Evolutionary conservation across 805 yeast species (phyloP).

Genomic region (Nakazawaea wickerhamii): DNA sequence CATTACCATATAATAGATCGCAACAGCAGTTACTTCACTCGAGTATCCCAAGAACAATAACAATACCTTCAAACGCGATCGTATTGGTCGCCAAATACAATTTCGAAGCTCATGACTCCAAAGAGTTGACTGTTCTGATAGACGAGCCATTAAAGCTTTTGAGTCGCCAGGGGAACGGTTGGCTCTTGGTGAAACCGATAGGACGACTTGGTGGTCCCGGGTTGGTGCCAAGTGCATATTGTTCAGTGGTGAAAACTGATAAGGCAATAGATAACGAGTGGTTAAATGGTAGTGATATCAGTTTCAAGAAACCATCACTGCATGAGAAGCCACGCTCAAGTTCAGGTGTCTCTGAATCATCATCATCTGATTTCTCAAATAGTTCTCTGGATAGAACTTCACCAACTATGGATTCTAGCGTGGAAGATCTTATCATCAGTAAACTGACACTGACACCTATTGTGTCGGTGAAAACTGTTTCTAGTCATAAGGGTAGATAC

Average conservation of each 20-base stretch:
- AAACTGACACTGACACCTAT: constrained; percentile 24
- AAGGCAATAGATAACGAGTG: background rate
- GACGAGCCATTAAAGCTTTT: constrained; percentile 51
- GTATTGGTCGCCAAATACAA: constrained; percentile 42
- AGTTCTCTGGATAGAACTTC: constrained; percentile 7
- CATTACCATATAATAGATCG: background rate
- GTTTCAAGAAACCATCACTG: background rate
- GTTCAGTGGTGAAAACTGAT: constrained; percentile 3
- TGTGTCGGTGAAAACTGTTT: constrained; percentile 35
- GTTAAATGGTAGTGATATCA: constrained; percentile 7
- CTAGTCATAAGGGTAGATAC: constrained; percentile 36
- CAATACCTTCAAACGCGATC: background rate
- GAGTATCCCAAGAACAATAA: background rate
- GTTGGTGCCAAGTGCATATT: constrained; percentile 44
- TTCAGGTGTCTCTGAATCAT: constrained; percentile 5
- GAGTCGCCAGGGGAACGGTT: constrained; percentile 44
- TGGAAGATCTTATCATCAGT: background rate
- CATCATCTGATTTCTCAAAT: constrained; percentile 7
- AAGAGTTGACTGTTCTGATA: constrained; percentile 39
- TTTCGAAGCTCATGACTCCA: constrained; percentile 36
- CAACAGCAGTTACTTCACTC: background rate
- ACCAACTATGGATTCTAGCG: constrained; percentile 3
- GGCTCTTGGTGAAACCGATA: constrained; percentile 53
- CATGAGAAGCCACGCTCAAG: background rate
- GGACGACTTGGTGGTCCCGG: constrained; percentile 42